Evolutionary conservation across 306 rosid genomes (phyloP), one percentile per base, ranked within the genome.

Genomic region (Cicer arietinum): DNA sequence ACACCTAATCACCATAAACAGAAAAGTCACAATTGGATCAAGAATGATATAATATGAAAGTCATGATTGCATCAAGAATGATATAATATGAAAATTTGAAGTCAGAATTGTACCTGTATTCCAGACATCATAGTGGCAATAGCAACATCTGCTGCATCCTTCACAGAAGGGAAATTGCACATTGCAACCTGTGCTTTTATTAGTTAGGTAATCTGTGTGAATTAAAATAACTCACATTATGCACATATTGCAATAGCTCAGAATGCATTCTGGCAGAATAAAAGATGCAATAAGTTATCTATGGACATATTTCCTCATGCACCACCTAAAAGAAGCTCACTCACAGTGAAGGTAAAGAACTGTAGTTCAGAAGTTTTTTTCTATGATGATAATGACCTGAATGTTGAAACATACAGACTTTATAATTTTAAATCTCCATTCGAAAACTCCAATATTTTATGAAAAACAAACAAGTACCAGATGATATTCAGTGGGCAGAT

Each of bases 91-190:
- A 76, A 73, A 54, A 69, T 62, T 72, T 44, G 67, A 67, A 75
- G 73, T 71, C 67, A 77, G 56, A 69, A 35, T 41, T 61, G 70
- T 79, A 94, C 98, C 94, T 94, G 97, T 89, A 94, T 90, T 62
- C 98, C 96, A 69, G 93, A 90, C 86, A 84, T 85, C 98, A 94
- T 91, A 7, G 96, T 85, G 52, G 98, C 89, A 77, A 91, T 90
- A 82, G 97, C 95, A 77, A 90, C 98, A 89, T 91, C 93, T 65
- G 98, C 96, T 39, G 98, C 97, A 82, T 90, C 93, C 86, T 94
- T 94, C 73, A 90, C 73, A 22, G 97, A 83, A 82, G 95, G 96
- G 58, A 94, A 92, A 85, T 90, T 91, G 88, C 98, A 94, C 97
- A 90, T 89, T 66, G 98, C 97, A 86, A 90, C 98, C 97, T 94